A percentile compares a stretch with the other conserved stretches of the same genome.
phyloP scores from a whole-genome alignment of 345 rosid species.

The Rubroshorea leprosula region DNA sequence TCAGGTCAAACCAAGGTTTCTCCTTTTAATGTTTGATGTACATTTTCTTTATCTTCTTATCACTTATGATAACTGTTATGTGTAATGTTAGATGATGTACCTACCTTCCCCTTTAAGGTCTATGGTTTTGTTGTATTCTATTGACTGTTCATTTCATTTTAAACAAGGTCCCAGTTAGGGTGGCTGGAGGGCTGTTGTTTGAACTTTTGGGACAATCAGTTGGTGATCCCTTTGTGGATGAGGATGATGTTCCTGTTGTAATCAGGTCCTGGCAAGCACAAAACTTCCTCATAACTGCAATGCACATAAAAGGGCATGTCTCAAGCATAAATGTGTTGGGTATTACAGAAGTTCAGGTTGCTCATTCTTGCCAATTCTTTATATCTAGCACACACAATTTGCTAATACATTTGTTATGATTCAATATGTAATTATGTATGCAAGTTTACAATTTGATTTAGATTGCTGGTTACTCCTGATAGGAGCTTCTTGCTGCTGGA shows the following conservation, averaged over 20 bases:
- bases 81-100: not conserved
- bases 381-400: not conserved
- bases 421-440: not conserved
- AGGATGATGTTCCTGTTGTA: slow-evolving; percentile 60
- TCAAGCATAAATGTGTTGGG: slow-evolving; percentile 41
- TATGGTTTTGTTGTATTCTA: slow-evolving; percentile 6
- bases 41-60: too few relatives aligned
- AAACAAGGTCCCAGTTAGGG: slow-evolving; percentile 59
- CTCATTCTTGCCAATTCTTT: slow-evolving; percentile 15
- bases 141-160: slow-evolving; percentile 10
- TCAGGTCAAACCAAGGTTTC: too few relatives aligned
- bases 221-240: slow-evolving; percentile 50
- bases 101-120: not conserved
- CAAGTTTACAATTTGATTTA: slow-evolving; percentile 8
- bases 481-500: slow-evolving; percentile 60
- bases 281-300: slow-evolving; percentile 44
- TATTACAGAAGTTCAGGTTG: slow-evolving; percentile 58
- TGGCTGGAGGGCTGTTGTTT: slow-evolving; percentile 60
- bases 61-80: slow-evolving; percentile 1
- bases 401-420: not conserved
- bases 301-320: slow-evolving; percentile 52
- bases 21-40: too few relatives aligned
- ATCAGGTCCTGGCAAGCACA: slow-evolving; percentile 63
- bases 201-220: slow-evolving; percentile 68
- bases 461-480: not conserved